Base-by-base conservation (phyloP, 1,284 basidiomycete genomes). In the Tilletiaria anomala region DNA sequence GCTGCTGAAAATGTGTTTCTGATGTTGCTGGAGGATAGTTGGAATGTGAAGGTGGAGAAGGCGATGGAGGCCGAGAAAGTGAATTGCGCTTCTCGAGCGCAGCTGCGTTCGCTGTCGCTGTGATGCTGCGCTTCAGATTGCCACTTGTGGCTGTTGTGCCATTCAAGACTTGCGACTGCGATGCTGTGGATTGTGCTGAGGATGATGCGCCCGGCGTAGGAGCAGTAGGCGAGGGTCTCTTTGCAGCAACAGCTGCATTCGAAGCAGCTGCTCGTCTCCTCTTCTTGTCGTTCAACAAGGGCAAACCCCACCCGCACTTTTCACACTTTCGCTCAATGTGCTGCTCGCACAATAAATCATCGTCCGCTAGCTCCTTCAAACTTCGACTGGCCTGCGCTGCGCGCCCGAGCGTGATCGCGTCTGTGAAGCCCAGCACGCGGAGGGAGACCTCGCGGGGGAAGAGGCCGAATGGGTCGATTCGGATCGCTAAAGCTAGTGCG, bases 231-330 rank as follows among this genome's bases (percentile, higher is more conserved):
- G 26, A 29, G 26, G n/a, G 10, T 8, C 10, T 29, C 26, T 8
- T 8, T 29, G 26, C 10, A 29, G 26, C 26, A 8, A 29, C 26
- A 29, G 8, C 8, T 29, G 26, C n/a, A n/a, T n/a, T n/a, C n/a
- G n/a, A n/a, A n/a, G n/a, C n/a, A n/a, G n/a, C 10, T 42, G 61
- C 59, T 26, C 52, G 48, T 24, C 67, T 52, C n/a, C 78, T 73
- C 49, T 77, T 76, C 58, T 78, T 79, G 62, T 93, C 85, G 39
- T 46, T 57, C 21, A 99, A 74, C 19, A 94, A 73, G 2, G 91
- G 91, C 31, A 99, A 71, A 14, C 89, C 89, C 91, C 93, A 97
- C 5, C 91, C 91, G 58, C 91, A 97, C 68, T 94, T 96, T 54
- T 78, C 78, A 61, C 91, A 99, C 65, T 91, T 93, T 61, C 89